Evolutionary conservation across 2,329 filamentous ascomycete species (phyloP).

Genomic region (Ophiocordyceps camponoti-leonardi): DNA sequence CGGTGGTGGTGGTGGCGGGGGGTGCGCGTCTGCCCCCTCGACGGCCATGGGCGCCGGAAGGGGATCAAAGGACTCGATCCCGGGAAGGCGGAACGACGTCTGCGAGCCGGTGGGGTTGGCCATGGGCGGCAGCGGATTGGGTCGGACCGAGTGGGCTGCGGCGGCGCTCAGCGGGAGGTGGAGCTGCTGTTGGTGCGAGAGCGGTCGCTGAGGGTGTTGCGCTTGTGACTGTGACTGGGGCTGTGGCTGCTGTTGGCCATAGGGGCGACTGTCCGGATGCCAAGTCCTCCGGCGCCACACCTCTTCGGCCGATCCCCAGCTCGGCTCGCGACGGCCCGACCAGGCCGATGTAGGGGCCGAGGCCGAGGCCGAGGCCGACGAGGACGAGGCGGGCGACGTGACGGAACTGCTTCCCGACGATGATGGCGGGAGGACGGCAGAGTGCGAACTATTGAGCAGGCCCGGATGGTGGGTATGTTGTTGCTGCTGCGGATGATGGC

Average conservation of each 20-base stretch:
- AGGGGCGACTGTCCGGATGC: constrained; percentile 63
- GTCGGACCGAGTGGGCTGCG: constrained; percentile 47
- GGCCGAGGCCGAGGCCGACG: no score
- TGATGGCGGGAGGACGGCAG: constrained; percentile 34
- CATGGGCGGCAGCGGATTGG: constrained; percentile 31
- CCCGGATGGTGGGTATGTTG: constrained; percentile 23
- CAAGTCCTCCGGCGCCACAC: constrained; percentile 75
- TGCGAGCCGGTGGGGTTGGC: constrained; percentile 32
- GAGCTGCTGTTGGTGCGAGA: background rate
- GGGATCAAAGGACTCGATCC: constrained; percentile 83
- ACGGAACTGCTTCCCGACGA: constrained; percentile 35
- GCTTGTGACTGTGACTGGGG: background rate
- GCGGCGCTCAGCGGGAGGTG: constrained; percentile 57
- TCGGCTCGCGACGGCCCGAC: constrained; percentile 45
- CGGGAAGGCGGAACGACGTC: constrained; percentile 54
- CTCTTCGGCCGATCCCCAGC: constrained; percentile 45
- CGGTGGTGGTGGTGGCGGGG: no score
- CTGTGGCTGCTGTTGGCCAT: constrained; percentile 40
- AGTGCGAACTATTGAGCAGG: constrained; percentile 35
- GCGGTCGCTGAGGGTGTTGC: background rate
- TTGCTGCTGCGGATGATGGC: background rate
- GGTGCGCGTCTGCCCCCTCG: constrained; percentile 28
- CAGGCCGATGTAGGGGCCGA: constrained; percentile 15
- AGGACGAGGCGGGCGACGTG: constrained; percentile 46
- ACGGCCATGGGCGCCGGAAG: constrained; percentile 67